phyloP scores from a whole-genome alignment of 495 filamentous ascomycete species.

The Penicillium coffeae region DNA sequence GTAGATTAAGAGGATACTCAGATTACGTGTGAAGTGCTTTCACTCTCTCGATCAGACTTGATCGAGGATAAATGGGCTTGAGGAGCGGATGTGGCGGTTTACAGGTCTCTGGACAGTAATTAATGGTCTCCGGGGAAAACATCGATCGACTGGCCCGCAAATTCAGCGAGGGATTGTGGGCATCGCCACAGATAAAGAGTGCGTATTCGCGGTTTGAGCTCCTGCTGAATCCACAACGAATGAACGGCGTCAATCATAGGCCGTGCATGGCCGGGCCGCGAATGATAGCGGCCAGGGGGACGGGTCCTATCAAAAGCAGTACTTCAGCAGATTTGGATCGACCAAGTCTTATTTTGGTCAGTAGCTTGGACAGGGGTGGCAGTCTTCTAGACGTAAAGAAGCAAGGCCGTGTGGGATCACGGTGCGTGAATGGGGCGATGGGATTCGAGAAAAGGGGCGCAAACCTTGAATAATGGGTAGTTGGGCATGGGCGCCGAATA shows the following conservation, averaged over 20 bases:
- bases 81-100: no score
- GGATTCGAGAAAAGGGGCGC: background rate
- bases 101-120: no score
- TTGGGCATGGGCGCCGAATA: background rate
- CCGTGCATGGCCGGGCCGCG: constrained; percentile 17
- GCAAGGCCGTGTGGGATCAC: background rate
- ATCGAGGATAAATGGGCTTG: no score
- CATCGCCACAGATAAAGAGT: constrained; percentile 6
- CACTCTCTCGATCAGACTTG: no score
- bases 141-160: background rate
- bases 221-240: constrained; percentile 12
- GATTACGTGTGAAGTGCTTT: no score
- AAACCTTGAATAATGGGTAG: background rate
- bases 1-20: no score
- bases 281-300: constrained; percentile 26
- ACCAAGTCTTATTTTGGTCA: constrained; percentile 11
- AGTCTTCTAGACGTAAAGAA: background rate
- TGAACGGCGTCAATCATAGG: constrained; percentile 24
- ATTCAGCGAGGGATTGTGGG: background rate
- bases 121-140: background rate
- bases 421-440: constrained; percentile 1
- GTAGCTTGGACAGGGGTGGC: no score
- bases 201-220: background rate
- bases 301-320: constrained; percentile 21
- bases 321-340: constrained; percentile 26